A percentile compares a stretch with the other conserved stretches of the same genome.
Conservation (phyloP, 768 basidiomycete species). For the Mycena metata region DNA sequence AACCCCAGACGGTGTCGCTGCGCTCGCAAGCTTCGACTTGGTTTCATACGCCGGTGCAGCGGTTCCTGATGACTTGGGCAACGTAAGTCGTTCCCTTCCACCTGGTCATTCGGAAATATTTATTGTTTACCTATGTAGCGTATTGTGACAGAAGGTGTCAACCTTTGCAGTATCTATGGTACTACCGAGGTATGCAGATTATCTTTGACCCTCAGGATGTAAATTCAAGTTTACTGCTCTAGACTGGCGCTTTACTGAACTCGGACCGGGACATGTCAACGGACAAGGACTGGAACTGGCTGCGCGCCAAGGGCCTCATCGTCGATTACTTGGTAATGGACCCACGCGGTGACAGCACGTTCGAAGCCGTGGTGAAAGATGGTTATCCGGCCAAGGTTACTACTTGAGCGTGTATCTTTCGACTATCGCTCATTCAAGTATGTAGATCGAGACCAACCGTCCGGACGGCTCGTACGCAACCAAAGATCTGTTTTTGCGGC, state of each 20-base stretch:
- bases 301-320: conserved; percentile 47
- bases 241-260: conserved; percentile 59
- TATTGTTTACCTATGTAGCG: conserved; percentile 30
- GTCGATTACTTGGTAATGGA: conserved; percentile 60
- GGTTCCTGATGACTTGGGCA: conserved; percentile 67
- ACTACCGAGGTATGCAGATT: conserved; percentile 51
- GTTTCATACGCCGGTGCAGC: conserved; percentile 67
- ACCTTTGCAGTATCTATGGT: conserved; percentile 63
- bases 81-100: conserved; percentile 31
- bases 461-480: conserved; percentile 69
- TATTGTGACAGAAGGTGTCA: conserved; percentile 62
- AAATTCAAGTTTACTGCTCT: neutral
- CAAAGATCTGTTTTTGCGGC: conserved; percentile 66
- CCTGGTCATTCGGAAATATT: no score
- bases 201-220: neutral
- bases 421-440: neutral
- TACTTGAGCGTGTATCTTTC: no score
- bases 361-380: conserved; percentile 64
- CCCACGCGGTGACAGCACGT: conserved; percentile 54
- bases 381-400: conserved; percentile 64
- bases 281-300: conserved; percentile 72
- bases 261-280: conserved; percentile 61
- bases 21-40: conserved; percentile 59
- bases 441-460: conserved; percentile 54
- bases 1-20: conserved; percentile 57